Evolutionary conservation across 805 yeast species (phyloP).

Genomic region (Ogataea wickerhamii): DNA sequence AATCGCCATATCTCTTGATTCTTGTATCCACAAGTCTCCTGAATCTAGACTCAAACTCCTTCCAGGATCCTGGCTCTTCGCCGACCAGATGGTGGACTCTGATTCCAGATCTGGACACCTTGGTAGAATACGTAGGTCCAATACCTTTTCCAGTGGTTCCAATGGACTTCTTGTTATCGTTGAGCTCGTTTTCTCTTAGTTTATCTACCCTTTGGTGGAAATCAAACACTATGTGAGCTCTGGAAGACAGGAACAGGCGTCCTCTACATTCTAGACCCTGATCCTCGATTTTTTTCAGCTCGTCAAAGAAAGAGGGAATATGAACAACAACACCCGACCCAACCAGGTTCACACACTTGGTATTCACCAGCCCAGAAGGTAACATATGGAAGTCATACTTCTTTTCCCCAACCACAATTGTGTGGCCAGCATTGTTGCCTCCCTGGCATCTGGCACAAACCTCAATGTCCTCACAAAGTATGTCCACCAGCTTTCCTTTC

Average conservation of each 20-base stretch:
- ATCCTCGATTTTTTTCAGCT: constrained; percentile 71
- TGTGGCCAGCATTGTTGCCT: constrained; percentile 99
- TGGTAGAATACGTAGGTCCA: constrained; percentile 97
- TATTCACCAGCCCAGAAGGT: constrained; percentile 96
- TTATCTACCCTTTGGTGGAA: constrained; percentile 98
- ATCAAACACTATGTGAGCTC: constrained; percentile 96
- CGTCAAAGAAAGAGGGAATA: constrained; percentile 87
- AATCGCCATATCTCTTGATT: constrained; percentile 87
- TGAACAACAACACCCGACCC: constrained; percentile 98
- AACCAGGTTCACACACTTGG: constrained; percentile 81
- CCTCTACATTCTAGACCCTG: constrained; percentile 77
- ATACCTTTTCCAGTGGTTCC: constrained; percentile 99
- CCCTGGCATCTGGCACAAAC: constrained; percentile 98
- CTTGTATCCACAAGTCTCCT: constrained; percentile 76
- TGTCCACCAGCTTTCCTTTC: constrained; percentile 94
- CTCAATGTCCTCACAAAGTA: constrained; percentile 90
- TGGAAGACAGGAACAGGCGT: constrained; percentile 81
- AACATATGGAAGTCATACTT: constrained; percentile 98
- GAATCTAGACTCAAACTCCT: constrained; percentile 76
- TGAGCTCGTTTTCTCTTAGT: constrained; percentile 87
- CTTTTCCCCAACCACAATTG: constrained; percentile 83
- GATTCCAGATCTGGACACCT: constrained; percentile 94
- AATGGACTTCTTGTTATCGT: constrained; percentile 74
- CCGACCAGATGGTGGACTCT: constrained; percentile 94
- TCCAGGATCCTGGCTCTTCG: constrained; percentile 90